Evolutionary conservation across 2,329 filamentous ascomycete genomes (phyloP).

Genomic region (Monilinia fructicola): DNA sequence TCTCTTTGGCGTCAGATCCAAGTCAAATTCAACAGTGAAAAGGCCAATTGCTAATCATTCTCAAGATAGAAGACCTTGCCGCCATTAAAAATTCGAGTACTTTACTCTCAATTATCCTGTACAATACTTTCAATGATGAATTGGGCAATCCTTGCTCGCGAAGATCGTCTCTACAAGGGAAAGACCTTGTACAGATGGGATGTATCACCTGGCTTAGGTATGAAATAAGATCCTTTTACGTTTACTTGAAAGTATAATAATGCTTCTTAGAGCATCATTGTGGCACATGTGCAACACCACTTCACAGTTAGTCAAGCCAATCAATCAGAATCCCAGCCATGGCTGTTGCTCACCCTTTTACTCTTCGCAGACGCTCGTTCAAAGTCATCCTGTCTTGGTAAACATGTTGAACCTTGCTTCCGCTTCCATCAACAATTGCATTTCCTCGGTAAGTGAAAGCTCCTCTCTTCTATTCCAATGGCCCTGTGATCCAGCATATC

Average conservation of each 20-base stretch:
- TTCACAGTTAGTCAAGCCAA: conserved; percentile 34
- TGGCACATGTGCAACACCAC: conserved; percentile 37
- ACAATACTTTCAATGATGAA: conserved; percentile 30
- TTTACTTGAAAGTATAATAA: conserved; percentile 25
- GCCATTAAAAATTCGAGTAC: neutral
- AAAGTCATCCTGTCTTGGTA: conserved; percentile 38
- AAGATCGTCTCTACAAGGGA: conserved; percentile 37
- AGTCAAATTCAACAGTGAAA: neutral
- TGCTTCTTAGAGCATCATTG: conserved; percentile 39
- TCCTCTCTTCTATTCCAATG: neutral
- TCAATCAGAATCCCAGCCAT: neutral
- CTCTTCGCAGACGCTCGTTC: conserved; percentile 34
- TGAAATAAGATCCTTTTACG: neutral
- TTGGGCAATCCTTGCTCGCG: conserved; percentile 35
- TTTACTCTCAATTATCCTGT: neutral
- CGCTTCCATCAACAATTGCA: conserved; percentile 41
- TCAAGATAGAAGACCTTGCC: neutral
- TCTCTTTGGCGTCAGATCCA: neutral
- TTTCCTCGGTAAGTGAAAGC: conserved; percentile 37
- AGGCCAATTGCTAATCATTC: neutral
- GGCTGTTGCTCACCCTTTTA: conserved; percentile 8
- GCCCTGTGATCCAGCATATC: neutral
- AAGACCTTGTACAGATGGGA: conserved; percentile 39
- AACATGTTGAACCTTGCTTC: conserved; percentile 41
- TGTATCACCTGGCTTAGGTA: conserved; percentile 39